Evolutionary conservation across 1,139 yeast genomes (phyloP), one percentile per base, ranked within the genome.

Genomic region (Nakaseomyces bracarensis): DNA sequence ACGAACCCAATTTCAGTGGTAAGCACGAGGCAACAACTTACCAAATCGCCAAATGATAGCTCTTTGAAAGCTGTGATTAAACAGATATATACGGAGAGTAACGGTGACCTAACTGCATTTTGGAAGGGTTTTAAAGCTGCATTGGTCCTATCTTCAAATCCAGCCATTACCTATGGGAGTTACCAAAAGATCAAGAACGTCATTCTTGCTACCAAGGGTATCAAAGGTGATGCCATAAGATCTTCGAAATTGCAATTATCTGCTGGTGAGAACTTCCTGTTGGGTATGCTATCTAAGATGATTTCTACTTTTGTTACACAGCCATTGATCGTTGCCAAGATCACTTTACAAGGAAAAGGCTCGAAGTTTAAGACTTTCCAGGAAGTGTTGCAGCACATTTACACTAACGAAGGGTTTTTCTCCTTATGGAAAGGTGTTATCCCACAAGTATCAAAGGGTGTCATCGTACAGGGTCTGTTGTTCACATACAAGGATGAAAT

Each of bases 41-140:
- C 71, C 46, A 42, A 44, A 7, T 52, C 56, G 2, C 38, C 41
- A 3, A 52, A 61, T 23, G 54, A 58, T 13, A 63, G 71, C 20
- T 69, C 79, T 48, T 45, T 66, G 26, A 66, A 67, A 42, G 70
- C 81, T 40, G 73, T 78, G 23, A 43, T 53, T 4, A 65, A 69
- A 46, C 77, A 78, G 45, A 73, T 84, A 35, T 63, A 76, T 43
- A 67, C 67, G n/a, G 79, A 81, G 39, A 85, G 82, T 53, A 89
- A 93, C 20, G 50, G 51, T 20, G 50, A 52, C 4, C 49, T 79
- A 36, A 62, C 73, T 13, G 93, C 93, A 0, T 74, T 84, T 47
- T 85, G 95, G 95, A 72, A 79, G 52, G 95, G 95, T 0, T 71
- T 85, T 48, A 79, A 85, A 59, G 95, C 87, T 8, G 79, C 87